Evolutionary conservation across 495 filamentous ascomycete genomes (phyloP).

Genomic region (Hypoxylon intermedium): DNA sequence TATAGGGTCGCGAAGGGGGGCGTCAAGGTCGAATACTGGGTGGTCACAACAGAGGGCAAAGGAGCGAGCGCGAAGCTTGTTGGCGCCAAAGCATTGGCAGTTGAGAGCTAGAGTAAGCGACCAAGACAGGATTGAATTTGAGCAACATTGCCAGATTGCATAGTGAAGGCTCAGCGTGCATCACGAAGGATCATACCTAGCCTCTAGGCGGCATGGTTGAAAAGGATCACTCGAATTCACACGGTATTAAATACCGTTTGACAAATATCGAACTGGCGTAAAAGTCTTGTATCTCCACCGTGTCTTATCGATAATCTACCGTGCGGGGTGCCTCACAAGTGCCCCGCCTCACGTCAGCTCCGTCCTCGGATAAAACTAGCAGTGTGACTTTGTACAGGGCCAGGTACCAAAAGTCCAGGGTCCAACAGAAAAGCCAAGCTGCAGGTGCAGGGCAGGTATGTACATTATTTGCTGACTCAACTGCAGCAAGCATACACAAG

Average conservation of each 20-base stretch:
- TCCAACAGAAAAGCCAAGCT: neutral
- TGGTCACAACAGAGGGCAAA: slow-evolving; percentile 66
- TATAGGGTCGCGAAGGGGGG: slow-evolving; percentile 69
- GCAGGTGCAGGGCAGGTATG: neutral
- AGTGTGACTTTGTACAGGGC: neutral
- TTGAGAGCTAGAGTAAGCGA: slow-evolving; percentile 71
- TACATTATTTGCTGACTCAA: slow-evolving; percentile 19
- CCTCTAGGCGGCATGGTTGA: no score
- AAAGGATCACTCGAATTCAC: neutral
- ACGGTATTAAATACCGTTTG: neutral
- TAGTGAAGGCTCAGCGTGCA: no score
- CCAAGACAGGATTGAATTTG: neutral
- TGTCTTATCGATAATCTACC: neutral
- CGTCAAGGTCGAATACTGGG: slow-evolving; percentile 76
- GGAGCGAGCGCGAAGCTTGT: slow-evolving; percentile 64
- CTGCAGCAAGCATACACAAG: neutral
- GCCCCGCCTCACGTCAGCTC: slow-evolving; percentile 6
- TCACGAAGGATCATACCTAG: neutral
- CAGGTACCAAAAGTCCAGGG: neutral
- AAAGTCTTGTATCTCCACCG: neutral
- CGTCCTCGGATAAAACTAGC: slow-evolving; percentile 34
- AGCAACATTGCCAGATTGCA: neutral
- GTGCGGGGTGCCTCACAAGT: neutral
- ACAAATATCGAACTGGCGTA: neutral
- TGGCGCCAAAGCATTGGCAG: slow-evolving; percentile 74